Evolutionary conservation across 176 grass and related monocot species (phyloP).

Genomic region (Avena sativa): DNA sequence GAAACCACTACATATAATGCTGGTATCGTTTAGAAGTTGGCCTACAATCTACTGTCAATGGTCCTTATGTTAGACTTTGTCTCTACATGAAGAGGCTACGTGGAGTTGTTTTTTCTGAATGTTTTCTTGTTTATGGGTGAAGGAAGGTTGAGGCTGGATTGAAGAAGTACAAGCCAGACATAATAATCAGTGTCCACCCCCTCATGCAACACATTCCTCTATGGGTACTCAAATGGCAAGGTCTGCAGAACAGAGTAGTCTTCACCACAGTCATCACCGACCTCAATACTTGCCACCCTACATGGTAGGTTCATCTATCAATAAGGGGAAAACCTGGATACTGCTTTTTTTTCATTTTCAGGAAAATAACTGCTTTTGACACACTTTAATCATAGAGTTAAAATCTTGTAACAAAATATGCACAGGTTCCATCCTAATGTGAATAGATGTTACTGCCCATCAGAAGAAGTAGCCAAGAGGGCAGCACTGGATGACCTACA

Average conservation of each 20-base stretch:
- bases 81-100: slow-evolving; percentile 7
- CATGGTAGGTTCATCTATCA: slow-evolving; percentile 60
- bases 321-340: not conserved
- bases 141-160: slow-evolving; percentile 98
- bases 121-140: slow-evolving; percentile 55
- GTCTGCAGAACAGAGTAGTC: slow-evolving; percentile 81
- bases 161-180: slow-evolving; percentile 99
- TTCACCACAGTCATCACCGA: slow-evolving; percentile 97
- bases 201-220: slow-evolving; percentile 99
- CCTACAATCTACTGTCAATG: not conserved
- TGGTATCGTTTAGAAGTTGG: not conserved
- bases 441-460: slow-evolving; percentile 98
- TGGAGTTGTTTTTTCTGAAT: slow-evolving; percentile 26
- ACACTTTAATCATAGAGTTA: not conserved
- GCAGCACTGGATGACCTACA: slow-evolving; percentile 82
- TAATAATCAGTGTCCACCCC: slow-evolving; percentile 98
- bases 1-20: not conserved
- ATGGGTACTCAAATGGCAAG: slow-evolving; percentile 99
- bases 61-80: not conserved
- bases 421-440: slow-evolving; percentile 93
- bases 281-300: slow-evolving; percentile 96
- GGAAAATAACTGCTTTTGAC: not conserved
- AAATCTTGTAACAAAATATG: not conserved
- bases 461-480: slow-evolving; percentile 93
- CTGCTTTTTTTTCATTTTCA: not conserved